Evolutionary conservation across 2,329 filamentous ascomycete genomes (phyloP), one percentile per base, ranked within the genome.

Genomic region (Colletotrichum higginsianum): DNA sequence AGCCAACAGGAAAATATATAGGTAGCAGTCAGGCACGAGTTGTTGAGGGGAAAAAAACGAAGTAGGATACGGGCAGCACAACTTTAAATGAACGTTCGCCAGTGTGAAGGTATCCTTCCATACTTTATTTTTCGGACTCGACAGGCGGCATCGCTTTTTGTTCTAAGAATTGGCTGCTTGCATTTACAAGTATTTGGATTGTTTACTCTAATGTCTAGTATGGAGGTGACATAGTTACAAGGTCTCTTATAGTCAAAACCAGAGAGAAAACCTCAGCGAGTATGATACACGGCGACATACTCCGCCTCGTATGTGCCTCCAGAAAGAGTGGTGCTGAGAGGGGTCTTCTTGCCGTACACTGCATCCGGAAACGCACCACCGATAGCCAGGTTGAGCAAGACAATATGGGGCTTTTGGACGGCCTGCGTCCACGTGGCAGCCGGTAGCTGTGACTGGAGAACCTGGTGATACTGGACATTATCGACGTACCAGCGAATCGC

Each of bases 401-500:
- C 68, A 72, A 83, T 81, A 67, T 81, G 79, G 13, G 62, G 67
- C 52, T 74, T 73, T 26, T 76, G 76, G 2, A 78, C 78, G 7
- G 83, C 61, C 40, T 75, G 70, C 1, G 58, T 53, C 82, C 82
- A 84, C 5, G 78, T 77, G 1, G 55, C 67, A 35, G 77, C 75
- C 3, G 74, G 75, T 11, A 84, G 65, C 0, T 76, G 74, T 2
- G 68, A 61, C 12, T 80, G 76, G 3, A 79, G 81, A 40, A 89
- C 75, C 16, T 81, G 80, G 63, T 84, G 80, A 74, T 82, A 88
- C 53, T 81, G 78, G 0, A 72, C 72, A 12, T 85, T 86, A 46
- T 90, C 85, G 44, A 85, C 71, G 66, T 81, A 81, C 86, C 87
- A 90, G 7, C 82, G 82, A 15, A 90, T 85, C 18, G 80, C 81